Base-by-base conservation (phyloP, 1,139 yeast genomes). In the Pichia sp. region DNA sequence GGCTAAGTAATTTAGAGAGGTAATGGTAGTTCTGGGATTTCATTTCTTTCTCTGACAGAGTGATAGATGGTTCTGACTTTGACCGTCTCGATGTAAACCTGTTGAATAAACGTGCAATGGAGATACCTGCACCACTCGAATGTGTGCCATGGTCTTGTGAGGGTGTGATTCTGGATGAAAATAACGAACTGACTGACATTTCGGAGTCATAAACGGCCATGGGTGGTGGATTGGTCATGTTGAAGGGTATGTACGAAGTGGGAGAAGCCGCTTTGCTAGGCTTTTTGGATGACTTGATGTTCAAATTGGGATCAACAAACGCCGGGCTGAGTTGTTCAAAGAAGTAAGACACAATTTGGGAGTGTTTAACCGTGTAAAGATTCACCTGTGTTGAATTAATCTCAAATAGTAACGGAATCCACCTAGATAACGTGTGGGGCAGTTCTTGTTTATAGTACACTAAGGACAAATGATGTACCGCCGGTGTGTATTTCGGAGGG, bases 371-470 rank as follows among this genome's bases (percentile, higher is more conserved):
- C 3, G 41, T 36, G 35, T 58, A 57, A 11, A 60, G 36, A 43
- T 57, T 57, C 28, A 60, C 44, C 39, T 55, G 58, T 1, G 64
- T 60, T 9, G 64, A 60, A 44, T 61, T 59, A 28, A 61, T 50
- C 41, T 59, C 64, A 9, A 59, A 32, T 0, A 61, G 38, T 3
- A 55, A 48, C 1, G 64, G 64, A 27, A 42, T 33, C 36, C 52
- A 57, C 10, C 9, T 31, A 10, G 33, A 31, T 10, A 31, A 31
- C 7, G 7, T 31, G 33, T 31, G 10, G 10, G 33, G 33, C 7
- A 31, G 33, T 31, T 31, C 33, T 7, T 31, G 33, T 31, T 31
- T 31, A 2, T 37, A 43, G 34, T 48, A 52, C 7, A 51, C 51
- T 3, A 54, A 29, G 8, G 53, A 51, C 2, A 44, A 8, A 41